Evolutionary conservation across 1,284 basidiomycete genomes (phyloP), one percentile per base, ranked within the genome.

Genomic region (Porodaedalea pini): DNA sequence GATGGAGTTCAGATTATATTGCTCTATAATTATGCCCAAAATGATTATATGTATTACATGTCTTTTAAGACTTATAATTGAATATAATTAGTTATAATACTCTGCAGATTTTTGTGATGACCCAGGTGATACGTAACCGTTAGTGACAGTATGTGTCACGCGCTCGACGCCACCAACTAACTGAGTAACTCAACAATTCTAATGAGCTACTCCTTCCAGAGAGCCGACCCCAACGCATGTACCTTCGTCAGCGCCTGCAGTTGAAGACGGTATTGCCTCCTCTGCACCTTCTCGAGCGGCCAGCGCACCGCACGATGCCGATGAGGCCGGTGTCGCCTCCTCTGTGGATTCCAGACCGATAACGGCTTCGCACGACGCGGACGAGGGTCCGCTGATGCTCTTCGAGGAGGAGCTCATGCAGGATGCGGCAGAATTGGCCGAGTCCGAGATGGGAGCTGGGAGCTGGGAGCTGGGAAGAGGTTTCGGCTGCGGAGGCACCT

Each of bases 381-480:
- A 21, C 5, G 51, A 52, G 36, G 40, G 51, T 45, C 52, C 52
- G 10, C 13, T 41, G 6, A 43, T 54, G 52, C 41, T 54, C 8
- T 54, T 54, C 40, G 25, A 54, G 27, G 52, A 54, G 39, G 52
- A 54, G 23, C 29, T 54, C n/a, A 54, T 54, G 52, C 17, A 54
- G 25, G 52, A 13, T 13, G 51, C 51, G 5, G 51, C 51, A 23
- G 23, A 40, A 23, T n/a, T 34, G 27, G 23, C 4, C 4, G 15
- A 29, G 15, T 7, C n/a, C 11, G 29, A 13, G 44, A 2, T 11
- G 31, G 32, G 31, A 29, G 32, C 8, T 23, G 25, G 44, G 13
- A 41, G 19, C 6, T n/a, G n/a, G 19, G 19, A 13, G 32, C 8
- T n/a, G 23, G 8, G 48, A 34, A 13, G 4, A n/a, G 44, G 21